A percentile compares a stretch with the other conserved stretches of the same genome.
These are phyloP conservation scores for Talaromyces sp. DNA, from an alignment of 2,329 filamentous ascomycete species.

Conservation along the genomic window DNA sequence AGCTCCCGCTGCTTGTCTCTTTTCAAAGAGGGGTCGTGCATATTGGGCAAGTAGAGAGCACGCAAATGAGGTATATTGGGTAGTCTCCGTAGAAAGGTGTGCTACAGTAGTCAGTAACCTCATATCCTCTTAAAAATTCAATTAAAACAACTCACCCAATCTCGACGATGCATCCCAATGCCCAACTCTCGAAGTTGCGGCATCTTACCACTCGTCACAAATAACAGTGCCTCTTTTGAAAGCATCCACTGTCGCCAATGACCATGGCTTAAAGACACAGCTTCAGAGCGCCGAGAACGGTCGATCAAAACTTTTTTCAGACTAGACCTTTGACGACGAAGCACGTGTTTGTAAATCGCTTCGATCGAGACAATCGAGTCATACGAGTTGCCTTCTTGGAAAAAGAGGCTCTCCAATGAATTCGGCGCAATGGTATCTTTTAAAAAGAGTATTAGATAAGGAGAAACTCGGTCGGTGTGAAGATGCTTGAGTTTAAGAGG, in stretches of 20 bases:
- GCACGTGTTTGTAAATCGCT: slow-evolving; percentile 63
- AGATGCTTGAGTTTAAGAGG: slow-evolving; percentile 65
- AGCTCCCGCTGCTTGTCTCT: slow-evolving; percentile 62
- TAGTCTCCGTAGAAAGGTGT: slow-evolving; percentile 71
- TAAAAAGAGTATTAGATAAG: slow-evolving; percentile 65
- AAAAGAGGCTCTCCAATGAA: slow-evolving; percentile 70
- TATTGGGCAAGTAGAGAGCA: slow-evolving; percentile 65
- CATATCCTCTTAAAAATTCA: background rate
- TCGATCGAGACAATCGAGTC: slow-evolving; percentile 61
- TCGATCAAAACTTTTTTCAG: slow-evolving; percentile 70
- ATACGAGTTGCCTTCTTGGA: slow-evolving; percentile 61
- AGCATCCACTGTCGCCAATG: slow-evolving; percentile 68
- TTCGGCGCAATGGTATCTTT: slow-evolving; percentile 74
- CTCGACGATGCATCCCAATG: slow-evolving; percentile 66
- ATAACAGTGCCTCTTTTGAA: slow-evolving; percentile 62
- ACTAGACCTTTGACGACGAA: slow-evolving; percentile 66
- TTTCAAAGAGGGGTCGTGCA: slow-evolving; percentile 53
- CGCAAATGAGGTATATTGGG: slow-evolving; percentile 66
- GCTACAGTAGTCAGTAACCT: slow-evolving; percentile 42
- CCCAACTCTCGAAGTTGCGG: slow-evolving; percentile 64
- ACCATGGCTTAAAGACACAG: slow-evolving; percentile 34
- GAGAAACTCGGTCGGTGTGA: slow-evolving; percentile 68
- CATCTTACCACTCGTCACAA: slow-evolving; percentile 74
- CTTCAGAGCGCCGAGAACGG: slow-evolving; percentile 54
- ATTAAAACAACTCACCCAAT: slow-evolving; percentile 58